A percentile compares a stretch with the other conserved stretches of the same genome.
Conservation (phyloP, 2,329 filamentous ascomycete species). For the Dothistroma pini region DNA sequence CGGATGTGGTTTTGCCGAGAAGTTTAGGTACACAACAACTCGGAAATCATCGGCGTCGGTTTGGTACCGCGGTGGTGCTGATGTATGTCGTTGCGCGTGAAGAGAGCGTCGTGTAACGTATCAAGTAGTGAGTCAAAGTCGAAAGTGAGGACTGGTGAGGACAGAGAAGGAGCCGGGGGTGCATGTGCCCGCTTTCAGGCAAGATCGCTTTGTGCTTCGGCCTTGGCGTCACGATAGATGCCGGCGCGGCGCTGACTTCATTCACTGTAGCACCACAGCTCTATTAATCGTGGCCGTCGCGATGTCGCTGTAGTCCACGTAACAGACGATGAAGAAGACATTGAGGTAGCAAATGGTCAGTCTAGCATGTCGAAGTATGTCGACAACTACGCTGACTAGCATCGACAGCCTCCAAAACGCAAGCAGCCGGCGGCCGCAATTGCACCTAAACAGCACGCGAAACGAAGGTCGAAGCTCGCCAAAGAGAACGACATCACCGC, state of each 20-base stretch:
- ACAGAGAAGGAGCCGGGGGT: background rate
- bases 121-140: background rate
- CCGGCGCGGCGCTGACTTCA: background rate
- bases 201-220: background rate
- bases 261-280: background rate
- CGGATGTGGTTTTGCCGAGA: background rate
- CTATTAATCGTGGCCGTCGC: background rate
- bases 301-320: background rate
- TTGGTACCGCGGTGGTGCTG: background rate
- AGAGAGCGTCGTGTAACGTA: background rate
- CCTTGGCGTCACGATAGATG: background rate
- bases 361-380: background rate
- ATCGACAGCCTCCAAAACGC: conserved; percentile 30
- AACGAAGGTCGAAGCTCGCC: conserved; percentile 79
- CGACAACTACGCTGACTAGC: background rate
- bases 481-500: conserved; percentile 84
- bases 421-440: conserved; percentile 28
- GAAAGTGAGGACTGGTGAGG: background rate
- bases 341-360: background rate
- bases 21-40: background rate
- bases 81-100: background rate
- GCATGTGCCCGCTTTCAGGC: background rate
- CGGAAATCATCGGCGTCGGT: background rate
- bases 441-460: conserved; percentile 36
- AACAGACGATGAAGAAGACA: background rate